Evolutionary conservation across 2,329 filamentous ascomycete species (phyloP).

Genomic region (Aspergillus pseudonomiae): DNA sequence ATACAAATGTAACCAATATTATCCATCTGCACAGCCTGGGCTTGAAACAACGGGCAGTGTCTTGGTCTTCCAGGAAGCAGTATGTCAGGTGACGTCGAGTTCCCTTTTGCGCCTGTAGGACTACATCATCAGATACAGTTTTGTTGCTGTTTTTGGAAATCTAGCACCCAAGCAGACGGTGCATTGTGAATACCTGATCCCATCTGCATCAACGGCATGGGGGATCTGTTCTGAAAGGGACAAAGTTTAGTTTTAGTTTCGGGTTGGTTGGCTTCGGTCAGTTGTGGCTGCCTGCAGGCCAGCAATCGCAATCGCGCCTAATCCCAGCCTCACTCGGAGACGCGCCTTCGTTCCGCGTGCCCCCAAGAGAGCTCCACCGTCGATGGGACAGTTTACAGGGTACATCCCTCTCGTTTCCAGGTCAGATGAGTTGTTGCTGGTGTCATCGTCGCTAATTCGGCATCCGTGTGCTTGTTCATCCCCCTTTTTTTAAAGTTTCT

Average conservation of each 20-base stretch:
- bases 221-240: slow-evolving; percentile 7
- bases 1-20: slow-evolving; percentile 1
- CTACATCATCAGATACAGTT: slow-evolving; percentile 18
- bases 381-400: slow-evolving; percentile 7
- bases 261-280: slow-evolving; percentile 2
- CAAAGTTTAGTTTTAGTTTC: slow-evolving; percentile 1
- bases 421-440: slow-evolving; percentile 20
- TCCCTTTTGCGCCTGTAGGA: slow-evolving; percentile 11
- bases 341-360: slow-evolving; percentile 27
- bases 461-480: background rate
- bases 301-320: slow-evolving; percentile 20
- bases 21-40: background rate
- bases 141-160: slow-evolving; percentile 23
- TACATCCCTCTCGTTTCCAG: slow-evolving; percentile 1
- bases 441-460: slow-evolving; percentile 1
- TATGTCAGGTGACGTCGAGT: slow-evolving; percentile 1
- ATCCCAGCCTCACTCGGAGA: slow-evolving; percentile 30
- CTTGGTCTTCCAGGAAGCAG: slow-evolving; percentile 5
- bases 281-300: slow-evolving; percentile 24
- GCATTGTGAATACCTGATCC: slow-evolving; percentile 11
- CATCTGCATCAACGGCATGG: slow-evolving; percentile 23
- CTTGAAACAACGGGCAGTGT: slow-evolving; percentile 1
- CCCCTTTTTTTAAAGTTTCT: slow-evolving; percentile 6
- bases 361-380: slow-evolving; percentile 7
- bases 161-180: slow-evolving; percentile 12